A percentile compares a stretch with the other conserved stretches of the same genome.
These are phyloP conservation scores for Aspergillus saccharolyticus DNA, from an alignment of 495 filamentous ascomycete species.

Conservation along the genomic window DNA sequence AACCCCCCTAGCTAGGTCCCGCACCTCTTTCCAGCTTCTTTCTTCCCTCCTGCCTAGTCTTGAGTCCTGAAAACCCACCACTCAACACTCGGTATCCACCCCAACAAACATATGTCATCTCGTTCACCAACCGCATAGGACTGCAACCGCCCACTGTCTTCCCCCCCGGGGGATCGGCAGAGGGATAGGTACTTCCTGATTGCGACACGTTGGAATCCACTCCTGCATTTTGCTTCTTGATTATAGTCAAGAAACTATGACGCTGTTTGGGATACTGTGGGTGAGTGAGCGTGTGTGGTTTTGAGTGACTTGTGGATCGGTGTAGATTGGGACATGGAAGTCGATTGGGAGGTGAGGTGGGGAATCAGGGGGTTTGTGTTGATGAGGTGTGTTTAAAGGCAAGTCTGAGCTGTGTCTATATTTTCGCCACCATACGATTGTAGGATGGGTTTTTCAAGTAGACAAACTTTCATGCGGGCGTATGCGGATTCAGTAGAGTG, in stretches of 20 bases:
- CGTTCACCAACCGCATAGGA: constrained; percentile 1
- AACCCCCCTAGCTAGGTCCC: neutral
- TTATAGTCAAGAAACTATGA: neutral
- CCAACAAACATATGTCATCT: neutral
- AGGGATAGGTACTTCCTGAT: constrained; percentile 7
- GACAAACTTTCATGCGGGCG: neutral
- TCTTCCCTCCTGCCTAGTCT: neutral
- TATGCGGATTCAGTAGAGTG: no score
- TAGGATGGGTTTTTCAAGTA: neutral
- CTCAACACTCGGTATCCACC: constrained; percentile 1
- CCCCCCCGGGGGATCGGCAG: neutral
- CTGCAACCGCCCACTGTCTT: constrained; percentile 24
- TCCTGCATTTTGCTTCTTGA: neutral
- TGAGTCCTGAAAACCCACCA: constrained; percentile 1
- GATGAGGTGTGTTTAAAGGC: constrained; percentile 41
- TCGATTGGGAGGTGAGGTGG: constrained; percentile 2
- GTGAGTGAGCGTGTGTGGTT: neutral
- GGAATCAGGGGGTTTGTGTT: constrained; percentile 20
- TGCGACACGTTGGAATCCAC: neutral
- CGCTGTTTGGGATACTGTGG: neutral
- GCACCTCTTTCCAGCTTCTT: neutral
- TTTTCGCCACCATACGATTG: neutral
- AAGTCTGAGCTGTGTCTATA: constrained; percentile 49
- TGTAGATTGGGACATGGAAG: neutral
- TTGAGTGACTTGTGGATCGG: neutral